Base-by-base conservation (phyloP, 164 flowering plant species). In the Berberis vulgaris region DNA sequence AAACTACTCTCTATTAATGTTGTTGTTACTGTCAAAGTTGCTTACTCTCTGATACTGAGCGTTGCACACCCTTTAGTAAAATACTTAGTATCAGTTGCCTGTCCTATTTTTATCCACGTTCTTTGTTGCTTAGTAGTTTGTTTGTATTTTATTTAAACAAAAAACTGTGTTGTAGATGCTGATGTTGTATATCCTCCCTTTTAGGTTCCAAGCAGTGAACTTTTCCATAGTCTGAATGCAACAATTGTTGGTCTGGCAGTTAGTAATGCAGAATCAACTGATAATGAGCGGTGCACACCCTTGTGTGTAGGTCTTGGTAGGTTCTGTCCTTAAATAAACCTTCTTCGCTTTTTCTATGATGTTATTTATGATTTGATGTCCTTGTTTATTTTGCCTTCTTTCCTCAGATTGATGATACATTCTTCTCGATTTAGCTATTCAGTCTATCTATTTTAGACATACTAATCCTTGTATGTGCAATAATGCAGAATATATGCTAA, bases 301-400 rank as follows among this genome's bases (percentile, higher is more conserved):
- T 69, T 61, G 71, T 87, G 91, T 77, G 82, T 91, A 76, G 99
- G 99, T 67, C 88, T 94, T 70, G 97, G 97, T 94, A 79, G 43
- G 77, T 60, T 54, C 42, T 8, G 2, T 2, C 49, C 46, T 64
- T 52, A 47, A 12, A 52, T 38, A 43, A 26, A 38, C 47, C 26
- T 62, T 57, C 26, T 49, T 26, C 26, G 26, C 26, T 26, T 26
- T 26, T 26, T 26, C 26, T 26, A 26, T 26, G 26, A 26, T 26
- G 26, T 26, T 26, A 26, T 26, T 26, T 26, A 26, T 26, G 26
- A 26, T 26, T 26, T 26, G 26, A 26, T 26, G 26, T 26, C 26
- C 26, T 26, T 26, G 26, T 26, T 26, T 26, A 26, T 26, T 26
- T 26, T 26, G 26, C 26, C 26, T 26, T 26, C 26, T 26, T 26